A percentile compares a stretch with the other conserved stretches of the same genome.
These are phyloP conservation scores for Penicillium sp. DNA, from an alignment of 2,329 filamentous ascomycete genomes.

Conservation along the genomic window DNA sequence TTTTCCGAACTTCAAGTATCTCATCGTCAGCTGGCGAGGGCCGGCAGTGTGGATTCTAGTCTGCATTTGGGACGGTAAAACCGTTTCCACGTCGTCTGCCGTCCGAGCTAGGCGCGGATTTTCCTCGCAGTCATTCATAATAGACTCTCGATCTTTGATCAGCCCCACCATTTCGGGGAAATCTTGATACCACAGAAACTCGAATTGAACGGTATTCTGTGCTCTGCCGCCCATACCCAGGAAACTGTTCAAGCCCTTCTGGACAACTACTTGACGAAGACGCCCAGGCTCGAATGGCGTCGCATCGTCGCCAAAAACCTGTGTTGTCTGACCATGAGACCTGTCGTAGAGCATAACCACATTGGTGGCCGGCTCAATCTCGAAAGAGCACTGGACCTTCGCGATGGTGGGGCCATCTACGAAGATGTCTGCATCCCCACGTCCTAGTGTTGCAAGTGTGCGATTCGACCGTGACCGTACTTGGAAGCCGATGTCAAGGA, in stretches of 20 bases:
- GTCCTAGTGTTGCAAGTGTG: too few relatives aligned
- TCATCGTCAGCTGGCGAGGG: neutral
- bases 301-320: neutral
- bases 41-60: neutral
- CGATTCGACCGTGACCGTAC: too few relatives aligned
- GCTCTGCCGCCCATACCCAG: neutral
- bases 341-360: too few relatives aligned
- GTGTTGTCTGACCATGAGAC: neutral
- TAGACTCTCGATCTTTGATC: too few relatives aligned
- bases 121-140: neutral
- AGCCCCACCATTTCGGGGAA: too few relatives aligned
- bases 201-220: neutral
- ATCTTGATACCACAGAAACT: neutral
- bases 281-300: neutral
- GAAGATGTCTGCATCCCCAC: too few relatives aligned
- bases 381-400: too few relatives aligned
- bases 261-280: neutral
- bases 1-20: neutral
- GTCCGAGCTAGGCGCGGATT: neutral
- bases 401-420: too few relatives aligned
- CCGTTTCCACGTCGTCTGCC: neutral
- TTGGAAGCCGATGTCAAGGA: too few relatives aligned
- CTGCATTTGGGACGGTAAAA: neutral
- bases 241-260: accelerated
- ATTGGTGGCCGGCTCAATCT: too few relatives aligned